These are phyloP conservation scores for Penicillium argentinense DNA, from an alignment of 495 filamentous ascomycete species.

Conservation along the genomic window DNA sequence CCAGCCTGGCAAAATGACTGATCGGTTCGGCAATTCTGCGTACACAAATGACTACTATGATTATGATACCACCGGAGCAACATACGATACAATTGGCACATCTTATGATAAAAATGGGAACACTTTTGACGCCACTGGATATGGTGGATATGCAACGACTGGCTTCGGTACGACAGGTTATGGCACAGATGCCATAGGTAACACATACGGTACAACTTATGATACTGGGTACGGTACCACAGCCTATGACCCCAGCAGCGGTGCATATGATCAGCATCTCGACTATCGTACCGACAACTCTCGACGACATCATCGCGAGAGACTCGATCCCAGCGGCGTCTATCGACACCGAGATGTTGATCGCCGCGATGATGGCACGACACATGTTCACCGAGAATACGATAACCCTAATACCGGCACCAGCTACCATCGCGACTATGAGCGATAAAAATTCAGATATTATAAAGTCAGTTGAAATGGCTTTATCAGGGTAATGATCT, in stretches of 20 bases:
- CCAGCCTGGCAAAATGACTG: slow-evolving; percentile 28
- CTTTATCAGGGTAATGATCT: neutral
- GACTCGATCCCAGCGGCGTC: slow-evolving; percentile 27
- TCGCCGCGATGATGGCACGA: slow-evolving; percentile 32
- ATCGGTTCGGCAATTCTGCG: slow-evolving; percentile 13
- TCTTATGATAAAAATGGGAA: slow-evolving; percentile 22
- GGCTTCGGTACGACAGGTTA: slow-evolving; percentile 43
- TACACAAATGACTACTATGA: slow-evolving; percentile 11
- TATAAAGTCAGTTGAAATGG: neutral
- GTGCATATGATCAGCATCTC: slow-evolving; percentile 41
- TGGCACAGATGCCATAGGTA: slow-evolving; percentile 35
- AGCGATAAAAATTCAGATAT: slow-evolving; percentile 13
- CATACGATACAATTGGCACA: slow-evolving; percentile 13
- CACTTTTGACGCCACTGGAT: slow-evolving; percentile 23
- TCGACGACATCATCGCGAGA: slow-evolving; percentile 39
- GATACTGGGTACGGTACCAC: slow-evolving; percentile 41
- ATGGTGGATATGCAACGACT: slow-evolving; percentile 19
- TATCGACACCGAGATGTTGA: slow-evolving; percentile 39
- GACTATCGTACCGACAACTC: slow-evolving; percentile 34
- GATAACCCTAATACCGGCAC: slow-evolving; percentile 41
- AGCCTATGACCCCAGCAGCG: slow-evolving; percentile 34
- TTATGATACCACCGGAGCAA: slow-evolving; percentile 12
- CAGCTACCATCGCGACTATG: slow-evolving; percentile 33
- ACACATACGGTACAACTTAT: slow-evolving; percentile 41
- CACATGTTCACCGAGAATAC: slow-evolving; percentile 38